Base-by-base conservation (phyloP, 495 filamentous ascomycete genomes). In the Tuber umbilicatum region DNA sequence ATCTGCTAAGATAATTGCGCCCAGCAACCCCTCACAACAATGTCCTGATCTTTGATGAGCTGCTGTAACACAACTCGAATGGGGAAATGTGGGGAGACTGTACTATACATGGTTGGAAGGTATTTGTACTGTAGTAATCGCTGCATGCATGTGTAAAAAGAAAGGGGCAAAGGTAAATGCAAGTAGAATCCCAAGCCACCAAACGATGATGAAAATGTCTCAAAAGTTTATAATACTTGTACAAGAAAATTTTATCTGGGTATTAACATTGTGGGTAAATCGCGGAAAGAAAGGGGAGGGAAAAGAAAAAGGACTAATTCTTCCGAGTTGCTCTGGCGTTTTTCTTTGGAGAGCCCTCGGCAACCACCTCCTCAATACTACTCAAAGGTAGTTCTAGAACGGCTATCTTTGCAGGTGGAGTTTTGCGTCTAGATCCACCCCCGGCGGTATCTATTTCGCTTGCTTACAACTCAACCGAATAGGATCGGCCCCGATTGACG, bases 351-450 rank as follows among this genome's bases (percentile, higher is more conserved):
- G 70, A 72, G 19, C 14, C 75, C 27, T 79, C 77, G 5, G 67
- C 27, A 12, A 74, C 75, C 6, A 42, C 75, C 69, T 79, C 77
- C 17, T 74, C 74, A 39, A 79, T 79, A 21, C 75, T 76, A 38
- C 77, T 79, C 27, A 79, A 39, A 39, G 74, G 64, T 31, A 69
- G 72, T 40, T 41, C 40, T 10, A 69, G 72, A 40, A 60, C 69
- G 7, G 47, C 71, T 38, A 42, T 68, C 43, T 78, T 77, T 39
- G 75, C 45, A 16, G 73, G 39, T 7, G n/a, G 50, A 31, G 50
- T 31, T 60, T 60, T 60, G 50, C 50, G 50, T 60, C 50, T 60
- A n/a, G 47, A n/a, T n/a, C 47, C 47, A 31, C 50, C 50, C 50
- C 50, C 50, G 16, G 50, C 50, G 1, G n/a, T 60, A 60, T 60